Evolutionary conservation across 345 rosid species (phyloP).

Genomic region (Laguncularia racemosa): DNA sequence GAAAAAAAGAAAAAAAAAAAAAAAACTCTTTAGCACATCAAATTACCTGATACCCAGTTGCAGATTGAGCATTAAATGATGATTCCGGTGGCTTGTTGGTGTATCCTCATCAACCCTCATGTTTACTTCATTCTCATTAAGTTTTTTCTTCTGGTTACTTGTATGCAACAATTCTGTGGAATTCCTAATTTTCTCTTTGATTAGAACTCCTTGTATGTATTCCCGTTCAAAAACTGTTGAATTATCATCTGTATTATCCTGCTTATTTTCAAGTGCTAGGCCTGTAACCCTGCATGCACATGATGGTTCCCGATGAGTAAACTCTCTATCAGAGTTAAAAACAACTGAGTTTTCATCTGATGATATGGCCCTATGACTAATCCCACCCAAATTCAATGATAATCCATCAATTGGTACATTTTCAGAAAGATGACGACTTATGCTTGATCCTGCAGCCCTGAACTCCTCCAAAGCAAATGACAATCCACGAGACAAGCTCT

Average conservation of each 20-base stretch:
- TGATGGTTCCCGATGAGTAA: slow-evolving; percentile 24
- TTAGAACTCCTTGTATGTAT: slow-evolving; percentile 85
- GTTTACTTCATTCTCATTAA: slow-evolving; percentile 36
- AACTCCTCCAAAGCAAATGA: slow-evolving; percentile 39
- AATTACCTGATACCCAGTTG: slow-evolving; percentile 92
- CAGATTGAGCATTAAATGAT: slow-evolving; percentile 75
- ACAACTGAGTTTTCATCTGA: slow-evolving; percentile 28
- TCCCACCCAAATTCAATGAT: slow-evolving; percentile 36
- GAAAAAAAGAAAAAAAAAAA: too few species aligned
- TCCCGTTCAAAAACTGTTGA: slow-evolving; percentile 67
- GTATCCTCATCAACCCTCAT: slow-evolving; percentile 33
- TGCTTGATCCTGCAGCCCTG: slow-evolving; percentile 22
- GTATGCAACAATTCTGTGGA: slow-evolving; percentile 27
- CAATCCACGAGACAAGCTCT: slow-evolving; percentile 31
- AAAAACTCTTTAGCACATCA: neutral
- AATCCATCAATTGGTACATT: slow-evolving; percentile 33
- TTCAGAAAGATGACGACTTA: slow-evolving; percentile 49
- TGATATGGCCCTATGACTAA: slow-evolving; percentile 34
- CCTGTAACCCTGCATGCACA: slow-evolving; percentile 18
- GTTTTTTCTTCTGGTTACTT: slow-evolving; percentile 33
- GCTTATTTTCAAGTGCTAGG: slow-evolving; percentile 31
- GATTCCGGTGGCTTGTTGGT: slow-evolving; percentile 42
- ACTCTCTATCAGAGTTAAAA: slow-evolving; percentile 30
- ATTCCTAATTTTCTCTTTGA: slow-evolving; percentile 45
- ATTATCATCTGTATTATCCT: slow-evolving; percentile 28